A percentile compares a stretch with the other conserved stretches of the same genome.
Conservation (phyloP, 2,329 filamentous ascomycete species). For the Epichloe baconii region DNA sequence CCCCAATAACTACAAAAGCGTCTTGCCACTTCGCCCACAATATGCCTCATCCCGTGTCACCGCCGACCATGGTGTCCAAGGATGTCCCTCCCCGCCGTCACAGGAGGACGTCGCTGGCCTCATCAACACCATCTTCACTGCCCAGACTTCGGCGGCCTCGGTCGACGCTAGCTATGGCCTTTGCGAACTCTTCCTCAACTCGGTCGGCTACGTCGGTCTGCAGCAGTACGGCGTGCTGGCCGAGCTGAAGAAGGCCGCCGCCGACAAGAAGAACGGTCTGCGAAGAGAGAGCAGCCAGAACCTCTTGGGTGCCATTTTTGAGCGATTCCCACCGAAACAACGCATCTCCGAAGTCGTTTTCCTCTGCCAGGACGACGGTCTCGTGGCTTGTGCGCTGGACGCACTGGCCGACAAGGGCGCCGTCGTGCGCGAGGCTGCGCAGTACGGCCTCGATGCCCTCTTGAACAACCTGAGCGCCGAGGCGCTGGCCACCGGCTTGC, state of each 20-base stretch:
- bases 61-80: slow-evolving; percentile 35
- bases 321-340: slow-evolving; percentile 69
- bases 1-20: no score
- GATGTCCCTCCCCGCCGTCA: slow-evolving; percentile 44
- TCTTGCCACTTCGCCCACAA: slow-evolving; percentile 12
- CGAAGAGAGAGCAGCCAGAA: slow-evolving; percentile 89
- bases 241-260: slow-evolving; percentile 58
- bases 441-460: slow-evolving; percentile 85
- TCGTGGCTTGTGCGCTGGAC: slow-evolving; percentile 66
- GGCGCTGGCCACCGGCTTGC: slow-evolving; percentile 66
- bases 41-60: slow-evolving; percentile 39
- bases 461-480: slow-evolving; percentile 71
- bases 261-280: slow-evolving; percentile 84
- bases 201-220: slow-evolving; percentile 40
- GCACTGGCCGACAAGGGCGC: slow-evolving; percentile 79
- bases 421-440: slow-evolving; percentile 79
- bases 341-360: slow-evolving; percentile 70
- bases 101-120: slow-evolving; percentile 53
- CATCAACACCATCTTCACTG: slow-evolving; percentile 54
- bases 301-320: slow-evolving; percentile 83
- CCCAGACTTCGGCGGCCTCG: slow-evolving; percentile 54
- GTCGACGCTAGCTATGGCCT: slow-evolving; percentile 50
- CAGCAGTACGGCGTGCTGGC: slow-evolving; percentile 38
- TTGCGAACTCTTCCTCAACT: slow-evolving; percentile 44
- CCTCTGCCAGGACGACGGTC: slow-evolving; percentile 63